A percentile compares a stretch with the other conserved stretches of the same genome.
phyloP scores from a whole-genome alignment of 148 eudicot genomes.

The Fagopyrum tataricum region DNA sequence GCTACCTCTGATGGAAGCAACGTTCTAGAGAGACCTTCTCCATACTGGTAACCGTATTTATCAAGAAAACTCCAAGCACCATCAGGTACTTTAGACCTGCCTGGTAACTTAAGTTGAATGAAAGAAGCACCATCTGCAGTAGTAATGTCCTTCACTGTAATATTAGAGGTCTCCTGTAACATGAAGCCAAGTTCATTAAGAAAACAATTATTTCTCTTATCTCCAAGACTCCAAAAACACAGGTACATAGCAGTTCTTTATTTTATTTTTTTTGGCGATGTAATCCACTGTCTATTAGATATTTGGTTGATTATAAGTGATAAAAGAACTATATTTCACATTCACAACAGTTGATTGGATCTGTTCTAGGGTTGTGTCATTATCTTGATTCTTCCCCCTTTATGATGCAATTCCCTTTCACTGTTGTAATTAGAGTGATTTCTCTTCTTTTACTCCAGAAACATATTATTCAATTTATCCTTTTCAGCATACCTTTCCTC shows the following conservation, averaged over 20 bases:
- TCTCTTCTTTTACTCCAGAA: not conserved
- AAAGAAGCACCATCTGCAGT: constrained; percentile 59
- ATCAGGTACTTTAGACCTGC: constrained; percentile 33
- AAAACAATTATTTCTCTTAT: not conserved
- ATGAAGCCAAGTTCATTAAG: constrained; percentile 7
- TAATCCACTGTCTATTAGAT: not conserved
- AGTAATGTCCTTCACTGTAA: constrained; percentile 51
- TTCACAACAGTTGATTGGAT: not conserved
- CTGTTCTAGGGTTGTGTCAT: too few species aligned
- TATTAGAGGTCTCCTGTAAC: constrained; percentile 62
- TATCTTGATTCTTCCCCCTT: not conserved
- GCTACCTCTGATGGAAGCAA: constrained; percentile 88
- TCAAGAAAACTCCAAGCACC: constrained; percentile 65
- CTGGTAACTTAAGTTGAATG: constrained; percentile 57
- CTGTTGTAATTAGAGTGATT: not conserved
- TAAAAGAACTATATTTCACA: not conserved
- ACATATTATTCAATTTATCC: not conserved
- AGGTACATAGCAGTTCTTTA: not conserved
- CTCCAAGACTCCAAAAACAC: not conserved
- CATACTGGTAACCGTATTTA: constrained; percentile 72
- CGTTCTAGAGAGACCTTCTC: constrained; percentile 47
- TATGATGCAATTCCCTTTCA: not conserved
- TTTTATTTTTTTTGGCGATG: not conserved
- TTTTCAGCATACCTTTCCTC: not conserved
- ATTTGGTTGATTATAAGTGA: not conserved